phyloP scores from a whole-genome alignment of 2,329 filamentous ascomycete species.

The Pleurostoma richardsiae region DNA sequence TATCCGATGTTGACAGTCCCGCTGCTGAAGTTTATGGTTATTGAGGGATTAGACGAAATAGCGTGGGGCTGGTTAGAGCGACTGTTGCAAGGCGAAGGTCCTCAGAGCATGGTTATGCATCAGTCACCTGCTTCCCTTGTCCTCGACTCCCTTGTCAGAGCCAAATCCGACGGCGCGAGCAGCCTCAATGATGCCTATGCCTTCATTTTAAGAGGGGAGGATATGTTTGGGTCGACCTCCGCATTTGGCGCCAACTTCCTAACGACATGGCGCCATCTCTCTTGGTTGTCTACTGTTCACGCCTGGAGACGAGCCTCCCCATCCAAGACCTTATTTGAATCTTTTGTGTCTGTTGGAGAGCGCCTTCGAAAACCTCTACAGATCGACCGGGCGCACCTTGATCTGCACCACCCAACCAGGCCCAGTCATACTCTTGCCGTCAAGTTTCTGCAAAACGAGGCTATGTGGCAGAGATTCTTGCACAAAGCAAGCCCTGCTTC shows the following conservation, averaged over 20 bases:
- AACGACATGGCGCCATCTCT: slow-evolving; percentile 40
- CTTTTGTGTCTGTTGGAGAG: slow-evolving; percentile 42
- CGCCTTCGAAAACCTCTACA: slow-evolving; percentile 27
- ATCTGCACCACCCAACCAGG: slow-evolving; percentile 47
- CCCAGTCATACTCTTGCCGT: slow-evolving; percentile 44
- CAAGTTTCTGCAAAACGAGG: slow-evolving; percentile 29
- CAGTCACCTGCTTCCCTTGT: slow-evolving; percentile 23
- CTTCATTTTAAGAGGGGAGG: slow-evolving; percentile 39
- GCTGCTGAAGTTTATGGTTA: slow-evolving; percentile 45
- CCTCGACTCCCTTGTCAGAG: slow-evolving; percentile 31
- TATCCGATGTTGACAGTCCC: slow-evolving; percentile 25
- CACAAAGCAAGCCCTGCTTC: slow-evolving; percentile 1
- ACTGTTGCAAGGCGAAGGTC: slow-evolving; percentile 21
- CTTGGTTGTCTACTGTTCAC: slow-evolving; percentile 47
- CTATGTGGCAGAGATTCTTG: slow-evolving; percentile 5
- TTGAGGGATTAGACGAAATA: slow-evolving; percentile 44
- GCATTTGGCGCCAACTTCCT: slow-evolving; percentile 30
- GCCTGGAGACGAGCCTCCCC: slow-evolving; percentile 39
- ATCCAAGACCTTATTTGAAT: slow-evolving; percentile 44
- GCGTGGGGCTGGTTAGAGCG: slow-evolving; percentile 48
- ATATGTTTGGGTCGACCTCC: slow-evolving; percentile 29
- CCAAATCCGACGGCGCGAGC: slow-evolving; percentile 22
- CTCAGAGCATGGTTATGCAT: slow-evolving; percentile 3
- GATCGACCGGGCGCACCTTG: slow-evolving; percentile 47
- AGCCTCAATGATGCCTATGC: slow-evolving; percentile 45